A percentile compares a stretch with the other conserved stretches of the same genome.
Conservation (phyloP, 2,329 filamentous ascomycete species). For the Monosporascus sp. region DNA sequence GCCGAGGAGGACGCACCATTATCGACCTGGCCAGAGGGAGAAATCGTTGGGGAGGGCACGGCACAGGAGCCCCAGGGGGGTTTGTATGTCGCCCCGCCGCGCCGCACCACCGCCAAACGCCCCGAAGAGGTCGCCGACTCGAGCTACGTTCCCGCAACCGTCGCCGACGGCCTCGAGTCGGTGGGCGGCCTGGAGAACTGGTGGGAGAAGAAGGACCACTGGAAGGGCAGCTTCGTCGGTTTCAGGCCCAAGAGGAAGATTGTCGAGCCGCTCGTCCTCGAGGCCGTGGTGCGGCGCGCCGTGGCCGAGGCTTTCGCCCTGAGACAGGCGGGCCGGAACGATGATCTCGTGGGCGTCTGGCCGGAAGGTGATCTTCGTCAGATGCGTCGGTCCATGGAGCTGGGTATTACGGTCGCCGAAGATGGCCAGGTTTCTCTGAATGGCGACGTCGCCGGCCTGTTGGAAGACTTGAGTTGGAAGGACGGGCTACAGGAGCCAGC, state of each 20-base stretch:
- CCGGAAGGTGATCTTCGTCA: slow-evolving; percentile 26
- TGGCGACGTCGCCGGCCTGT: slow-evolving; percentile 31
- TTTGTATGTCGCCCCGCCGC: slow-evolving; percentile 14
- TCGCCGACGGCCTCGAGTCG: slow-evolving; percentile 39
- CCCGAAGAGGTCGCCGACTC: slow-evolving; percentile 26
- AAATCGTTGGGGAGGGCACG: too few relatives aligned
- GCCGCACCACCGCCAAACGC: slow-evolving; percentile 21
- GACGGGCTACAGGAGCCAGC: slow-evolving; percentile 14
- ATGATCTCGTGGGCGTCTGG: slow-evolving; percentile 18
- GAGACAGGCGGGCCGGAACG: slow-evolving; percentile 25
- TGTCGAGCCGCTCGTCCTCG: slow-evolving; percentile 38
- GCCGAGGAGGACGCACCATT: too few relatives aligned
- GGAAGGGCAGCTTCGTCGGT: slow-evolving; percentile 41
- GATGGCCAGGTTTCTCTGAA: slow-evolving; percentile 36
- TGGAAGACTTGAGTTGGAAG: slow-evolving; percentile 24
- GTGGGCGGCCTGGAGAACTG: slow-evolving; percentile 43
- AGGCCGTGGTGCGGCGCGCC: slow-evolving; percentile 45
- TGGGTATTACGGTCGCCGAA: slow-evolving; percentile 32
- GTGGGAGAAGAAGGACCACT: slow-evolving; percentile 52
- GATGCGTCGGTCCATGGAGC: slow-evolving; percentile 25
- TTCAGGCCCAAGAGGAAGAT: slow-evolving; percentile 38
- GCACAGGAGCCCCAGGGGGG: neutral
- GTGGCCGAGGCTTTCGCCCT: slow-evolving; percentile 48
- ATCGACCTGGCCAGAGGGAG: too few relatives aligned
- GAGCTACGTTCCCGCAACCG: slow-evolving; percentile 42